These are phyloP conservation scores for Rickenella mellea DNA, from an alignment of 768 basidiomycete species.

Conservation along the genomic window DNA sequence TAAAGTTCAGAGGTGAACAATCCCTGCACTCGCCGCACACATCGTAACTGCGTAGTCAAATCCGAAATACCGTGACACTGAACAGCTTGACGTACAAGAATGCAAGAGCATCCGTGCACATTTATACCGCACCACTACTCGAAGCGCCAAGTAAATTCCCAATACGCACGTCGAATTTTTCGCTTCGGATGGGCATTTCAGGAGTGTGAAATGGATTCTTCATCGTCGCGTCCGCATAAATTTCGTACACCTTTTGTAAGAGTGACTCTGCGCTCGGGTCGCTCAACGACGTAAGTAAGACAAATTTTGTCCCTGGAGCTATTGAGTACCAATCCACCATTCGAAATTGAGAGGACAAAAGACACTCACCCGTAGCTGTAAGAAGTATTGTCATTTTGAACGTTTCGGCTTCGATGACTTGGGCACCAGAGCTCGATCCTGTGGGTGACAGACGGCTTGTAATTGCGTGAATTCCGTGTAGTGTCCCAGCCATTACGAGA, in stretches of 20 bases:
- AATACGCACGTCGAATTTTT: constrained; percentile 75
- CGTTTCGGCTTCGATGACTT: constrained; percentile 92
- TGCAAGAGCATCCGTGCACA: no score
- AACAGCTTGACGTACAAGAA: no score
- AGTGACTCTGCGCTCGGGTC: constrained; percentile 62
- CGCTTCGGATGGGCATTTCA: constrained; percentile 97
- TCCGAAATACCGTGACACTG: no score
- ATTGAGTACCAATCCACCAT: neutral
- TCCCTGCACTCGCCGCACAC: no score
- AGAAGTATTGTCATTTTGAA: constrained; percentile 92
- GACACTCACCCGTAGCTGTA: constrained; percentile 71
- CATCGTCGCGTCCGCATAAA: constrained; percentile 92
- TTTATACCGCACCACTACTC: neutral
- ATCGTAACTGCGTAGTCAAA: no score
- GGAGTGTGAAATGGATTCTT: constrained; percentile 99
- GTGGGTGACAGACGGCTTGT: constrained; percentile 84
- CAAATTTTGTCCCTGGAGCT: constrained; percentile 83
- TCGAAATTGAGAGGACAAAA: neutral
- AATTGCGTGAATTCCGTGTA: constrained; percentile 98
- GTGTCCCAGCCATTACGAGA: constrained; percentile 89
- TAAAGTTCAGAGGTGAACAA: no score
- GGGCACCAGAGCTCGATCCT: constrained; percentile 74
- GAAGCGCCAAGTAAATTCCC: constrained; percentile 43
- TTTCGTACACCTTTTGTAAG: constrained; percentile 84
- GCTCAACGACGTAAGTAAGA: constrained; percentile 75